Conservation (phyloP, 2,329 filamentous ascomycete genomes). For the Aspergillus fumigatiaffinis region DNA sequence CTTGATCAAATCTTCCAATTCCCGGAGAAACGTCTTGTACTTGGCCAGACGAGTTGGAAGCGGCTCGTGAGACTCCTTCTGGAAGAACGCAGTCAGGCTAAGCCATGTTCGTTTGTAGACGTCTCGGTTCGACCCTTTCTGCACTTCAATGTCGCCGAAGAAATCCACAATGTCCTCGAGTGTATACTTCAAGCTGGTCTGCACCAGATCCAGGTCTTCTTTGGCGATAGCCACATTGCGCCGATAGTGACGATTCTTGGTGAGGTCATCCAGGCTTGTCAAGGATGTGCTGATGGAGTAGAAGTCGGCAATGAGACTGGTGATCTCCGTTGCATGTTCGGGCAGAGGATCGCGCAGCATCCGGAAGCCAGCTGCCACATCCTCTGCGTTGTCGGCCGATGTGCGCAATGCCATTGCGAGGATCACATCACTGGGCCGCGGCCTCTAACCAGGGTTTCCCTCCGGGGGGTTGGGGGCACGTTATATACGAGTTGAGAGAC, state of each 20-base stretch:
- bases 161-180: conserved; percentile 48
- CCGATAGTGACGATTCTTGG: conserved; percentile 38
- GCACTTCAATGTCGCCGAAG: conserved; percentile 39
- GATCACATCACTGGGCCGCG: neutral
- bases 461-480: neutral
- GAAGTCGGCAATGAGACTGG: conserved; percentile 51
- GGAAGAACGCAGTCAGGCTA: conserved; percentile 45
- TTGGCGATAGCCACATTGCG: conserved; percentile 39
- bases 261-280: conserved; percentile 44
- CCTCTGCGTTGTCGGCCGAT: conserved; percentile 49
- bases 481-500: neutral
- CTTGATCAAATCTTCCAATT: conserved; percentile 42
- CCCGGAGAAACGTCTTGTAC: conserved; percentile 49
- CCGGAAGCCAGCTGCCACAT: conserved; percentile 50
- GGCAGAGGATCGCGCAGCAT: conserved; percentile 50
- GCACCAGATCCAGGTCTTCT: conserved; percentile 47
- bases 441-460: neutral
- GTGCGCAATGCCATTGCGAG: conserved; percentile 38
- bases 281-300: conserved; percentile 52
- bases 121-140: conserved; percentile 22
- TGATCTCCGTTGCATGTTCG: conserved; percentile 50
- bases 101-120: conserved; percentile 50
- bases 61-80: conserved; percentile 43
- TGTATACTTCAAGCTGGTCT: conserved; percentile 49
- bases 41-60: conserved; percentile 47